phyloP scores from a whole-genome alignment of 257 asterid genomes.

The Fraxinus anomala region DNA sequence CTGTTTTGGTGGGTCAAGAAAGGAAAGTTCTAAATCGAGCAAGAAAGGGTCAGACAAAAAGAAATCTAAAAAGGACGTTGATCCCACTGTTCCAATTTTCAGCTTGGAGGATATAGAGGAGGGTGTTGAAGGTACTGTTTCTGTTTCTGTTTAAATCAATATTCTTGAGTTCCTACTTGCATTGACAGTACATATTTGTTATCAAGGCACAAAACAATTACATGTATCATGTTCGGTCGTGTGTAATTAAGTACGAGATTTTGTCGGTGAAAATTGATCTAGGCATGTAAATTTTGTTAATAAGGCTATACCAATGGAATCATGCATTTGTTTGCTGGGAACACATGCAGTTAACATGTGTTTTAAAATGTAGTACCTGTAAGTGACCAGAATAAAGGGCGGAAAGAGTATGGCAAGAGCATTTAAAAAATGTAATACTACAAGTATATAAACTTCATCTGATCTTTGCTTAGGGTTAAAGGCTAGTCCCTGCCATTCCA shows the following conservation, averaged over 20 bases:
- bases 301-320: neutral
- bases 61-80: slow-evolving; percentile 85
- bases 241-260: neutral
- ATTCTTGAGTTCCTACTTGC: slow-evolving; percentile 6
- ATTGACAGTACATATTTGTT: neutral
- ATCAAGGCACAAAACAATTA: neutral
- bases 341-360: neutral
- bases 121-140: slow-evolving; percentile 86
- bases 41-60: slow-evolving; percentile 88
- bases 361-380: neutral
- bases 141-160: slow-evolving; percentile 26
- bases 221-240: neutral
- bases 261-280: neutral
- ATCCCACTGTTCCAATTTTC: slow-evolving; percentile 94
- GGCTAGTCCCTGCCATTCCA: neutral
- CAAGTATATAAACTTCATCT: neutral
- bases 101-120: slow-evolving; percentile 97
- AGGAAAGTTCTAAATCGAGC: slow-evolving; percentile 71
- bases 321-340: neutral
- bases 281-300: neutral
- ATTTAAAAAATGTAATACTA: neutral
- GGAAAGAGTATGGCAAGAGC: neutral
- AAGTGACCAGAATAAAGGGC: neutral
- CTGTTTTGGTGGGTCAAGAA: slow-evolving; percentile 77
- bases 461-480: neutral